Evolutionary conservation across 2,329 filamentous ascomycete genomes (phyloP).

Genomic region (Monilinia vaccinii-corymbosi): DNA sequence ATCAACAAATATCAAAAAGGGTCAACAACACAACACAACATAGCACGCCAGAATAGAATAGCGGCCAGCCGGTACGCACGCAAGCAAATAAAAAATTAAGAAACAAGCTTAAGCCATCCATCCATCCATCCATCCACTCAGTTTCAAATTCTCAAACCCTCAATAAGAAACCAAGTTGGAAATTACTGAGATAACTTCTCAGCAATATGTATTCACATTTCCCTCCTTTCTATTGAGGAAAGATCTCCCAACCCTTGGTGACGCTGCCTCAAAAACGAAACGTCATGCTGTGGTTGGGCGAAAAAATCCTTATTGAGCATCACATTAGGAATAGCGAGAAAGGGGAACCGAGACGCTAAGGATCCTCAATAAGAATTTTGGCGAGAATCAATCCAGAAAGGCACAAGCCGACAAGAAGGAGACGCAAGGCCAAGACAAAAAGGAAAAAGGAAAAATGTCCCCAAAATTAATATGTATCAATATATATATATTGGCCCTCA

Average conservation of each 20-base stretch:
- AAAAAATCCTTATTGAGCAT: constrained; percentile 1
- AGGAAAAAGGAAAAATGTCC: background rate
- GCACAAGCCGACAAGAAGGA: background rate
- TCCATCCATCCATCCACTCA: background rate
- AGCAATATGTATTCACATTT: background rate
- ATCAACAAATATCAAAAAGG: background rate
- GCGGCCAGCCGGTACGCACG: too few species aligned
- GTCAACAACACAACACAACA: too few species aligned
- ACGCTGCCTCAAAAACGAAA: background rate
- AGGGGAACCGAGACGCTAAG: constrained; percentile 8
- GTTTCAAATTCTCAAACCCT: background rate
- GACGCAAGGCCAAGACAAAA: background rate
- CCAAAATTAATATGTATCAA: background rate
- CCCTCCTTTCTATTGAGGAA: background rate
- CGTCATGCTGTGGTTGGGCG: background rate
- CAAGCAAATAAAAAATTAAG: too few species aligned
- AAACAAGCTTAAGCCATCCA: too few species aligned
- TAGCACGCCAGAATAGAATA: background rate
- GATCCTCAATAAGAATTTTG: background rate
- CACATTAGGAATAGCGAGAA: constrained; percentile 10
- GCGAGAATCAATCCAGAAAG: too few species aligned
- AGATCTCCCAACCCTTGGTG: background rate
- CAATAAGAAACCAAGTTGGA: background rate
- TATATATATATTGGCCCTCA: too few species aligned
- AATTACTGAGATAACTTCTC: background rate